Conservation (phyloP, 345 rosid genomes). For the Passiflora organensis region DNA sequence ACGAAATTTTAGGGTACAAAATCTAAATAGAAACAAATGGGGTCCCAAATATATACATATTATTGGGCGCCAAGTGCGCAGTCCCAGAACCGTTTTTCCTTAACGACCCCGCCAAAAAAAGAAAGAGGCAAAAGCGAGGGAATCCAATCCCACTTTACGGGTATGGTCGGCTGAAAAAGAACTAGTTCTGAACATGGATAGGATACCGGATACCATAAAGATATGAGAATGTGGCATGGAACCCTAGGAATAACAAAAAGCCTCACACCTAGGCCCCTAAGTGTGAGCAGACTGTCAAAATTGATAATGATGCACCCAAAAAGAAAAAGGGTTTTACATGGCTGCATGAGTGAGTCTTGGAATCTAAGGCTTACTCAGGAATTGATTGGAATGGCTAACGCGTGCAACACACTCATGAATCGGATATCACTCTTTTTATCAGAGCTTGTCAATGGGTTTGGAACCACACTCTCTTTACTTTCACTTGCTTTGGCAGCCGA, state of each 20-base stretch:
- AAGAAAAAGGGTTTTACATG: neutral
- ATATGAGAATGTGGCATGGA: slow-evolving; percentile 3
- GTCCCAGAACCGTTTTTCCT: neutral
- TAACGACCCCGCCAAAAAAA: slow-evolving; percentile 4
- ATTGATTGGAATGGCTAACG: neutral
- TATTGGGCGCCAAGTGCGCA: neutral
- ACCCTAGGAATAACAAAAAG: neutral
- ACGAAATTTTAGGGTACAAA: no score
- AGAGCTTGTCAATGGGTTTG: neutral
- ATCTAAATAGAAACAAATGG: no score
- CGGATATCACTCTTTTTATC: neutral
- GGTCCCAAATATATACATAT: neutral
- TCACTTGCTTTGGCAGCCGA: neutral
- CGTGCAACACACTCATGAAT: neutral
- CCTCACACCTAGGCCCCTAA: slow-evolving; percentile 8
- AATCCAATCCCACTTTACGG: slow-evolving; percentile 1
- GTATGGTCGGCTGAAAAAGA: neutral
- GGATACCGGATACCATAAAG: neutral
- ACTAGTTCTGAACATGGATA: neutral
- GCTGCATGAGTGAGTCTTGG: slow-evolving; percentile 2
- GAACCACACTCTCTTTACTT: no score
- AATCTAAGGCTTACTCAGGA: no score
- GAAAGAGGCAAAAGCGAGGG: neutral
- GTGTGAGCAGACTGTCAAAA: neutral
- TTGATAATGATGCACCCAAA: slow-evolving; percentile 3